Evolutionary conservation across 805 yeast genomes (phyloP).

Genomic region (Ogataea parapolymorpha): DNA sequence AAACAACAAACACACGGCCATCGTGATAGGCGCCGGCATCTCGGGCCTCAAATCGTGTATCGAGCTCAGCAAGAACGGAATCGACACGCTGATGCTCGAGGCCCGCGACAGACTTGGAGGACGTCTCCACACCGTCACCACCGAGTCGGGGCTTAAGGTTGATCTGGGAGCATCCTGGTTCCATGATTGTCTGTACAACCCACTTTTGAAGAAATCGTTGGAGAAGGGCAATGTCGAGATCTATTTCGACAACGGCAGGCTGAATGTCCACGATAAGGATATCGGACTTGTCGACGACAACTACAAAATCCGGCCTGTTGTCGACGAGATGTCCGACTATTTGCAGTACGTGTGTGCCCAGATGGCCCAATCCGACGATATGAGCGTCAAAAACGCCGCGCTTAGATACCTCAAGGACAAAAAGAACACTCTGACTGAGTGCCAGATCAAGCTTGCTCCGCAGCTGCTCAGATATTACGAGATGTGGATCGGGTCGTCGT

Average conservation of each 20-base stretch:
- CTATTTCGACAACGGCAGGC: conserved; percentile 33
- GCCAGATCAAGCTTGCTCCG: conserved; percentile 49
- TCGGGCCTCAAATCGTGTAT: conserved; percentile 50
- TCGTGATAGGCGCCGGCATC: conserved; percentile 55
- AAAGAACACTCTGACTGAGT: conserved; percentile 43
- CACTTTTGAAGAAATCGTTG: conserved; percentile 49
- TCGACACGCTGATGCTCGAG: conserved; percentile 44
- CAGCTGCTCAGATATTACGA: conserved; percentile 55
- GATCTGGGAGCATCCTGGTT: conserved; percentile 93
- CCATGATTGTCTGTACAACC: conserved; percentile 72
- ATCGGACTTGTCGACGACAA: conserved; percentile 45
- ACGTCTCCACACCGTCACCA: conserved; percentile 45
- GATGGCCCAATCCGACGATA: conserved; percentile 42
- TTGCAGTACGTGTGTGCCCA: conserved; percentile 16
- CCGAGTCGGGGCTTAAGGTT: conserved; percentile 34
- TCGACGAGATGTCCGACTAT: conserved; percentile 30
- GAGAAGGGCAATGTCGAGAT: conserved; percentile 26
- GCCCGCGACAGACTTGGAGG: conserved; percentile 66
- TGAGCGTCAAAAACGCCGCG: conserved; percentile 50
- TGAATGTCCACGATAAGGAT: conserved; percentile 19
- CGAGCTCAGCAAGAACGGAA: conserved; percentile 34
- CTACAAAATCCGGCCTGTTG: conserved; percentile 38
- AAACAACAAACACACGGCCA: conserved; percentile 26
- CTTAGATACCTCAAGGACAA: conserved; percentile 44
- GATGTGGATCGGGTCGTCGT: conserved; percentile 74